A percentile compares a stretch with the other conserved stretches of the same genome.
phyloP scores from a whole-genome alignment of 805 yeast species.

The Candida pini region DNA sequence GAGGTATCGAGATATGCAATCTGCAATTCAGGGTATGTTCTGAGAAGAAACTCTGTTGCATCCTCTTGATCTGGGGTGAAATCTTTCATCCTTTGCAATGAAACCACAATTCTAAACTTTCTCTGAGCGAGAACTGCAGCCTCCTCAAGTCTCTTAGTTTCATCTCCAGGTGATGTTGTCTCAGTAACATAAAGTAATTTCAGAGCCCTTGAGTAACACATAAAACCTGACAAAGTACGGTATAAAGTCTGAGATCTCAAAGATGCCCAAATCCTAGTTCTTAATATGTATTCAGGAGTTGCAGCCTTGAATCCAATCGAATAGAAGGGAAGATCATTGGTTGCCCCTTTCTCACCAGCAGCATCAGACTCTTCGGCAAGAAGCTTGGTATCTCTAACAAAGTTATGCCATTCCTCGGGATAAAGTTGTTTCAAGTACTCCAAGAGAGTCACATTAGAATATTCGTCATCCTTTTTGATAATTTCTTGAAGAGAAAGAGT shows the following conservation, averaged over 20 bases:
- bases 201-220: constrained; percentile 70
- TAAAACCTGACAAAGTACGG: constrained; percentile 77
- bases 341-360: constrained; percentile 10
- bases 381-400: constrained; percentile 50
- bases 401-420: constrained; percentile 52
- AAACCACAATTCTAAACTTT: constrained; percentile 58
- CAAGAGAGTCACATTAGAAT: constrained; percentile 48
- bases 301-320: constrained; percentile 67
- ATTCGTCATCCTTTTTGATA: constrained; percentile 65
- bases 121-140: constrained; percentile 53
- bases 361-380: constrained; percentile 39
- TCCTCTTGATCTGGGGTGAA: constrained; percentile 54
- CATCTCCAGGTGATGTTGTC: constrained; percentile 33
- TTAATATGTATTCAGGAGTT: constrained; percentile 52
- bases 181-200: constrained; percentile 57
- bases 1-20: constrained; percentile 57
- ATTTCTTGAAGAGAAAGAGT: constrained; percentile 71
- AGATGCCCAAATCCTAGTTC: constrained; percentile 86
- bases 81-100: constrained; percentile 55
- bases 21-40: constrained; percentile 66
- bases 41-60: constrained; percentile 50
- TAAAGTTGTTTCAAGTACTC: constrained; percentile 53
- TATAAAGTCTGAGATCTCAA: constrained; percentile 75
- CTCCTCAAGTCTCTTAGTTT: constrained; percentile 34
- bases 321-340: constrained; percentile 59